Percentiles rank a stretch among this genome's conserved stretches.
phyloP scores from a whole-genome alignment of 768 basidiomycete species.

The Mycena capillaripes region DNA sequence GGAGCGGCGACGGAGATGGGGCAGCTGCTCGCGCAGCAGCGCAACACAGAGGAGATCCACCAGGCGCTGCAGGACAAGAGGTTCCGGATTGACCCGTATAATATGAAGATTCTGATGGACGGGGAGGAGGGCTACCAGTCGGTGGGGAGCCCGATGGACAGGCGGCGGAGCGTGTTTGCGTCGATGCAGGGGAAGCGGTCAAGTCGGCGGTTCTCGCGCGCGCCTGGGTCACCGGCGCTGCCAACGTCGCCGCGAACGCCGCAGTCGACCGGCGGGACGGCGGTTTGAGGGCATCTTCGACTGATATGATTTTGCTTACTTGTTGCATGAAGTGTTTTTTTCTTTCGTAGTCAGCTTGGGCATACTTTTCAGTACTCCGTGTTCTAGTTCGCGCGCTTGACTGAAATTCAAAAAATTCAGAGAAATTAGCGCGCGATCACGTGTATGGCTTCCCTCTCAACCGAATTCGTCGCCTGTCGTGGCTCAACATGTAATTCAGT shows the following conservation, averaged over 20 bases:
- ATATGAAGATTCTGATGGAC: constrained; percentile 68
- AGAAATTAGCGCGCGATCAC: too few species aligned
- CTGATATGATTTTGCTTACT: background rate
- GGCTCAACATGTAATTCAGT: too few species aligned
- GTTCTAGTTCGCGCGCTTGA: too few species aligned
- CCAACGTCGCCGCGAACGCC: constrained; percentile 33
- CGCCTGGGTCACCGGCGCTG: constrained; percentile 27
- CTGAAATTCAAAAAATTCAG: too few species aligned
- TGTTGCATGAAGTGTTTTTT: background rate
- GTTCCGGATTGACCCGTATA: constrained; percentile 64
- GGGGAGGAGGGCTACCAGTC: constrained; percentile 64
- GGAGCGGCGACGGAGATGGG: constrained; percentile 66
- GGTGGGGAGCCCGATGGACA: constrained; percentile 52
- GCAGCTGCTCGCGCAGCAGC: constrained; percentile 57
- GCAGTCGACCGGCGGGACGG: constrained; percentile 19
- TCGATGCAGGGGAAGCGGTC: constrained; percentile 42
- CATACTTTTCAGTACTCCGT: too few species aligned
- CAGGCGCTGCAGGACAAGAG: constrained; percentile 58
- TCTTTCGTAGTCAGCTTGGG: background rate
- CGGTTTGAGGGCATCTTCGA: background rate
- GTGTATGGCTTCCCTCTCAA: too few species aligned
- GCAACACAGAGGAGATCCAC: constrained; percentile 55
- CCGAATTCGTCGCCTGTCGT: too few species aligned
- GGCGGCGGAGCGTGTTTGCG: constrained; percentile 51
- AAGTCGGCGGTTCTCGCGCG: constrained; percentile 29